A percentile compares a stretch with the other conserved stretches of the same genome.
Evolutionary conservation across 2,329 filamentous ascomycete genomes (phyloP).

Genomic region (Colletotrichum graminicola): DNA sequence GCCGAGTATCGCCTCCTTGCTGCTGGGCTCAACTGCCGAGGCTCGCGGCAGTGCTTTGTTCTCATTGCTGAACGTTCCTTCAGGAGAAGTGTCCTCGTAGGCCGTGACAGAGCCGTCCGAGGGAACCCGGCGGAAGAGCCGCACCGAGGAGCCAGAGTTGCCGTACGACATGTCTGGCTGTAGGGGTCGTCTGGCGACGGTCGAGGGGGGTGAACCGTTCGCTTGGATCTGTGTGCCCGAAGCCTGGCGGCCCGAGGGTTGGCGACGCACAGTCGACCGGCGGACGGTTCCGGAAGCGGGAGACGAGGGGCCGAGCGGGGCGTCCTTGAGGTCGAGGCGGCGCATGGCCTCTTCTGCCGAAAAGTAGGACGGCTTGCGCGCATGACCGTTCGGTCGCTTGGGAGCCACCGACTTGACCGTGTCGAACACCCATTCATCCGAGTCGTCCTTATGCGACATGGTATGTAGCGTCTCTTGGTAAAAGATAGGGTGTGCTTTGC

Average conservation of each 20-base stretch:
- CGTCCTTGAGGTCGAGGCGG: conserved; percentile 71
- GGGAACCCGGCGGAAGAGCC: conserved; percentile 87
- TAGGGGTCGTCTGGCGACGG: conserved; percentile 77
- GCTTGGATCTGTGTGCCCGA: conserved; percentile 55
- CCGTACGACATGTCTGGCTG: conserved; percentile 94
- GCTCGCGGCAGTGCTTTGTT: conserved; percentile 68
- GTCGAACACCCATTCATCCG: conserved; percentile 96
- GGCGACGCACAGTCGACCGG: conserved; percentile 67
- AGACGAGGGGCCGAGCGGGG: conserved; percentile 68
- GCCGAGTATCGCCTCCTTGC: conserved; percentile 87
- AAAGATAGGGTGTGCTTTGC: conserved; percentile 80
- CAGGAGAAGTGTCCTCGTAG: conserved; percentile 54
- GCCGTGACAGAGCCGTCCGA: conserved; percentile 73
- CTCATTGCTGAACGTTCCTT: conserved; percentile 68
- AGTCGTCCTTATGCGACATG: conserved; percentile 74
- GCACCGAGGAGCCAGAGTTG: conserved; percentile 91
- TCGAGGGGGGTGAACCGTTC: conserved; percentile 58
- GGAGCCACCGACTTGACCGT: conserved; percentile 83
- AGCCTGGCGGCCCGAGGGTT: conserved; percentile 61
- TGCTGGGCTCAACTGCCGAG: conserved; percentile 66
- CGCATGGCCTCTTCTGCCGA: conserved; percentile 71
- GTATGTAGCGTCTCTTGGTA: conserved; percentile 92
- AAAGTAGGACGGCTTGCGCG: conserved; percentile 69
- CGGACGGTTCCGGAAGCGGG: conserved; percentile 68
- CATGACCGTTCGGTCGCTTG: conserved; percentile 65